These are phyloP conservation scores for Filobasidium floriforme DNA, from an alignment of 768 basidiomycete genomes.

Conservation along the genomic window DNA sequence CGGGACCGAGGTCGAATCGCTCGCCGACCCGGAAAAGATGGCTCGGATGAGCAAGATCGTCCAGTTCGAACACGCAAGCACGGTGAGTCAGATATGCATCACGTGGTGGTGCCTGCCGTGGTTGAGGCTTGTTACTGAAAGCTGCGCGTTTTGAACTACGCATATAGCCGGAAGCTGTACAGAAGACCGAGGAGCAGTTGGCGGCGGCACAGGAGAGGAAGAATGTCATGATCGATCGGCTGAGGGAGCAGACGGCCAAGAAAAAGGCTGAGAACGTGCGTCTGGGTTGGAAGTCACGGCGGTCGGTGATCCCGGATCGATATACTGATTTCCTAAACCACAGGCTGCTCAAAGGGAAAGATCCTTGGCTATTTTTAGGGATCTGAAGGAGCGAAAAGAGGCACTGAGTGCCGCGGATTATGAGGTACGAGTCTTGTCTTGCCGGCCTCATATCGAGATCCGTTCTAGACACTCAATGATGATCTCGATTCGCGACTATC, in stretches of 20 bases:
- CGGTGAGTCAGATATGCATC: slow-evolving; percentile 34
- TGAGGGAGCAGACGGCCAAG: slow-evolving; percentile 86
- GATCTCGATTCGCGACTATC: not conserved
- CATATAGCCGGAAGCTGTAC: slow-evolving; percentile 51
- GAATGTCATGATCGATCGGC: slow-evolving; percentile 73
- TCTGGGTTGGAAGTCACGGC: not conserved
- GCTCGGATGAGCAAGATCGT: slow-evolving; percentile 63
- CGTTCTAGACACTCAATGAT: not conserved
- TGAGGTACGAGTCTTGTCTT: slow-evolving; percentile 47
- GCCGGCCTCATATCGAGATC: not conserved
- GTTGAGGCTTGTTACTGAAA: slow-evolving; percentile 7
- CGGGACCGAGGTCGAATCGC: slow-evolving; percentile 54
- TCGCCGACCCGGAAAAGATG: slow-evolving; percentile 62
- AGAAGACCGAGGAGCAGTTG: slow-evolving; percentile 87
- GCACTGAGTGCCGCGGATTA: slow-evolving; percentile 64
- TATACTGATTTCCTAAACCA: too few relatives aligned
- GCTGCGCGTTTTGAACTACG: not conserved
- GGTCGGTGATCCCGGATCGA: not conserved
- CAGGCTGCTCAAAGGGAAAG: slow-evolving; percentile 69
- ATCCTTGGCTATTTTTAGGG: slow-evolving; percentile 54
- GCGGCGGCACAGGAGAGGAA: slow-evolving; percentile 67
- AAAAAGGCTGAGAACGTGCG: slow-evolving; percentile 74
- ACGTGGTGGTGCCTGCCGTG: not conserved
- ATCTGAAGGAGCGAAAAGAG: slow-evolving; percentile 57
- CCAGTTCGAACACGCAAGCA: slow-evolving; percentile 72